A percentile compares a stretch with the other conserved stretches of the same genome.
Evolutionary conservation across 2,329 filamentous ascomycete genomes (phyloP).

Genomic region (Talaromyces piceae): DNA sequence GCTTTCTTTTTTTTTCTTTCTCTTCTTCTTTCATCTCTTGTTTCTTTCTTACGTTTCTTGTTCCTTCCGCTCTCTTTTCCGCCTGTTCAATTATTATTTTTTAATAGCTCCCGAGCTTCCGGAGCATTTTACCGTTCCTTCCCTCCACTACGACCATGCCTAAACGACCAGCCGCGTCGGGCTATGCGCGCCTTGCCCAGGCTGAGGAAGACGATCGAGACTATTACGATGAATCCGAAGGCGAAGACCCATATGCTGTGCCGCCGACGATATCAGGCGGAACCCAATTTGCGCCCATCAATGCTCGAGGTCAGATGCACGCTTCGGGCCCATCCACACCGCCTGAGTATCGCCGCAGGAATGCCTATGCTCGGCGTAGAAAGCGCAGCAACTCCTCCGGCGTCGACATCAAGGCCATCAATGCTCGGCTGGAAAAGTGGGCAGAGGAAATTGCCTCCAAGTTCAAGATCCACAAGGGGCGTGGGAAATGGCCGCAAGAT

Average conservation of each 20-base stretch:
- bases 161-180: slow-evolving; percentile 65
- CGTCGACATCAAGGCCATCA: slow-evolving; percentile 97
- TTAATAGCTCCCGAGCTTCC: neutral
- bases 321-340: slow-evolving; percentile 30
- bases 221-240: slow-evolving; percentile 56
- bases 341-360: slow-evolving; percentile 39
- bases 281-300: slow-evolving; percentile 56
- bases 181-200: slow-evolving; percentile 78
- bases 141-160: slow-evolving; percentile 49
- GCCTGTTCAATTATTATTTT: slow-evolving; percentile 1
- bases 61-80: too few species aligned
- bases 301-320: slow-evolving; percentile 41
- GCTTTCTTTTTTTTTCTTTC: neutral
- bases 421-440: slow-evolving; percentile 89
- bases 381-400: slow-evolving; percentile 69
- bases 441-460: slow-evolving; percentile 96
- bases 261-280: slow-evolving; percentile 50
- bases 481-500: slow-evolving; percentile 66
- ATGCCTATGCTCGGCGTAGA: slow-evolving; percentile 43
- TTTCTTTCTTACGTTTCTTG: neutral
- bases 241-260: slow-evolving; percentile 51
- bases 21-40: neutral
- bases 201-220: slow-evolving; percentile 57
- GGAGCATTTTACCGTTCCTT: slow-evolving; percentile 1
- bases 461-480: slow-evolving; percentile 79